These are phyloP conservation scores for Sporothrix brasiliensis DNA, from an alignment of 2,329 filamentous ascomycete genomes.

Conservation along the genomic window DNA sequence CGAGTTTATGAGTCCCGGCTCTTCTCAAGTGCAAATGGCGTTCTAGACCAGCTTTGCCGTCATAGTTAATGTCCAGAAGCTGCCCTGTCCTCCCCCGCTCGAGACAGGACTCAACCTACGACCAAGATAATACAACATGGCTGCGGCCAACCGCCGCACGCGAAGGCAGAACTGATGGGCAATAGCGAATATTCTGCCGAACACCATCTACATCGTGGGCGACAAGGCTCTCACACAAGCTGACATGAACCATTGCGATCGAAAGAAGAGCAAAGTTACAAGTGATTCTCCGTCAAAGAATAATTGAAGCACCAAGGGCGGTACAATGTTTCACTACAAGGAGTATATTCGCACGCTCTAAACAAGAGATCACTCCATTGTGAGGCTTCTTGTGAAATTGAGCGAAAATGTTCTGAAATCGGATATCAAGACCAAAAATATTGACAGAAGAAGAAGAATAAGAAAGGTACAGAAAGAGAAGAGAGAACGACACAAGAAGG, in stretches of 20 bases:
- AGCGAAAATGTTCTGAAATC: not conserved
- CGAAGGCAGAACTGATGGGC: not conserved
- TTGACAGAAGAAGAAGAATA: no score
- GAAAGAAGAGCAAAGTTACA: not conserved
- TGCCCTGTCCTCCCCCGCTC: not conserved
- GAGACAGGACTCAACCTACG: not conserved
- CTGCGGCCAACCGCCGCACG: conserved; percentile 9
- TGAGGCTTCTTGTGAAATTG: not conserved
- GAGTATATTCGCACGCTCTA: not conserved
- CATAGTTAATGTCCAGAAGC: not conserved
- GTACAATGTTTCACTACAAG: not conserved
- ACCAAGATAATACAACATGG: not conserved
- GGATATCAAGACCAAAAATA: not conserved
- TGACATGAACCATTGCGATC: not conserved
- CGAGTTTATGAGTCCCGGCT: not conserved
- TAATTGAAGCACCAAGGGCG: no score
- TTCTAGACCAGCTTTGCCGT: not conserved
- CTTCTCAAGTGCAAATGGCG: conserved; percentile 10
- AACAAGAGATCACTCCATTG: not conserved
- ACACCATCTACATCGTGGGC: no score
- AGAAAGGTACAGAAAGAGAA: no score
- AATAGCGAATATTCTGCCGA: conserved; percentile 13
- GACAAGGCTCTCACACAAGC: not conserved
- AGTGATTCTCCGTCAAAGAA: no score
- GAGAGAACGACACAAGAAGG: no score